Evolutionary conservation across 2,329 filamentous ascomycete genomes (phyloP), one percentile per base, ranked within the genome.

Genomic region (Colletotrichum chrysophilum): DNA sequence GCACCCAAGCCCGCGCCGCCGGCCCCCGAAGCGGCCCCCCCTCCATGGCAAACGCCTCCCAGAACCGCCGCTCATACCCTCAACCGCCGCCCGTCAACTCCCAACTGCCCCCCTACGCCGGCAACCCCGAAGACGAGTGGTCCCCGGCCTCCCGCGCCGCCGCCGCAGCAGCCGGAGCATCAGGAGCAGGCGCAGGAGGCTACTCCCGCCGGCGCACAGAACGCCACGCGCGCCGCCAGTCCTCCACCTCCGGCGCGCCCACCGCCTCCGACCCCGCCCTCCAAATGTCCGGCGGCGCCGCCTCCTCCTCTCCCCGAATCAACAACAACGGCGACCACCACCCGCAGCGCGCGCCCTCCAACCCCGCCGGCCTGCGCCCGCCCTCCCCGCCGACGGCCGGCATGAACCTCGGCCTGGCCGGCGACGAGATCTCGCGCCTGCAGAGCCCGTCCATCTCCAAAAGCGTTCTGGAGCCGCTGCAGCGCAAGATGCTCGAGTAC

Each of bases 401-500:
- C 28, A 36, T 16, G 67, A 74, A 60, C 66, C 75, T 30, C 70
- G 78, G 18, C 77, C 68, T 10, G 77, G 78, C 66, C 76, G 80
- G 28, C 52, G 74, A 71, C 24, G 70, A 78, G 60, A 86, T 88
- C 80, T 82, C 82, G 77, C 86, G 86, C n/a, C 81, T 88, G 72
- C 84, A 87, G 77, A 87, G 85, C 75, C 86, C 86, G 21, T 86
- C 83, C 79, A 84, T 88, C 66, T 79, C 83, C 68, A 83, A 85
- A 76, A 86, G 82, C 77, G 86, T 88, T 72, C 84, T 88, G 38
- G 84, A 86, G 75, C 86, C 86, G 7, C 85, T 88, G 1, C 85
- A 87, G 75, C 82, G 83, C 67, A 88, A 88, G 80, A 84, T 88
- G 56, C 80, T 81, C 64, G 86, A 88, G 82, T 88, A 88, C 80